phyloP scores from a whole-genome alignment of 306 rosid genomes.

The Pterocarpus macrocarpus region DNA sequence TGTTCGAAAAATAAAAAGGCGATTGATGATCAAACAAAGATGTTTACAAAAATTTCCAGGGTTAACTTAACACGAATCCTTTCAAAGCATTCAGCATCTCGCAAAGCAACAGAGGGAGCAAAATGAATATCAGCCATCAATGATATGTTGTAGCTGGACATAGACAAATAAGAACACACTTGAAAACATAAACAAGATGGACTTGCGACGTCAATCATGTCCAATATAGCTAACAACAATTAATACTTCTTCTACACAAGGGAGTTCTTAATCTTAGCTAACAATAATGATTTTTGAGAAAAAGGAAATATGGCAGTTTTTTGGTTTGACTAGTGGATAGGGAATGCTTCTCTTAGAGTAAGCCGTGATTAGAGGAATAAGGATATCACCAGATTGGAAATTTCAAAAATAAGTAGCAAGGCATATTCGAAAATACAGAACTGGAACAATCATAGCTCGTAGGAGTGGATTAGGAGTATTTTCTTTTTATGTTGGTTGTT shows the following conservation, averaged over 20 bases:
- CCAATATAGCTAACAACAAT: conserved; percentile 20
- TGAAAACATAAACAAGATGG: conserved; percentile 23
- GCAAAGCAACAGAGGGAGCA: conserved; percentile 81
- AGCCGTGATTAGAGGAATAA: no score
- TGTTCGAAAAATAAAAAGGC: neutral
- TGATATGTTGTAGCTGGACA: conserved; percentile 82
- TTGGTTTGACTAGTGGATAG: no score
- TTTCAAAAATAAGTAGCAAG: no score
- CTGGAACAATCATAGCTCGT: no score
- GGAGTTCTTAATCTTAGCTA: conserved; percentile 76
- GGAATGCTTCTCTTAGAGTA: no score
- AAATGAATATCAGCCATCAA: conserved; percentile 93
- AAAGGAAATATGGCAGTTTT: no score
- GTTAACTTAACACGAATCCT: conserved; percentile 82
- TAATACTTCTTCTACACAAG: conserved; percentile 88
- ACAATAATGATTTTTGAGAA: no score
- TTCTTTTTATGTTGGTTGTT: no score
- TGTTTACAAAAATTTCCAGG: conserved; percentile 86
- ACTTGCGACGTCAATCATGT: conserved; percentile 30
- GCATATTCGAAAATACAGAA: no score
- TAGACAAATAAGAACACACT: conserved; percentile 29
- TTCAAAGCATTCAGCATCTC: conserved; percentile 92
- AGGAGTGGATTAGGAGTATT: no score
- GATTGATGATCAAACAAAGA: conserved; percentile 6
- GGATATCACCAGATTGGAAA: no score